A percentile compares a stretch with the other conserved stretches of the same genome.
Evolutionary conservation across 2,329 filamentous ascomycete species (phyloP).

Genomic region (Colletotrichum sublineola): DNA sequence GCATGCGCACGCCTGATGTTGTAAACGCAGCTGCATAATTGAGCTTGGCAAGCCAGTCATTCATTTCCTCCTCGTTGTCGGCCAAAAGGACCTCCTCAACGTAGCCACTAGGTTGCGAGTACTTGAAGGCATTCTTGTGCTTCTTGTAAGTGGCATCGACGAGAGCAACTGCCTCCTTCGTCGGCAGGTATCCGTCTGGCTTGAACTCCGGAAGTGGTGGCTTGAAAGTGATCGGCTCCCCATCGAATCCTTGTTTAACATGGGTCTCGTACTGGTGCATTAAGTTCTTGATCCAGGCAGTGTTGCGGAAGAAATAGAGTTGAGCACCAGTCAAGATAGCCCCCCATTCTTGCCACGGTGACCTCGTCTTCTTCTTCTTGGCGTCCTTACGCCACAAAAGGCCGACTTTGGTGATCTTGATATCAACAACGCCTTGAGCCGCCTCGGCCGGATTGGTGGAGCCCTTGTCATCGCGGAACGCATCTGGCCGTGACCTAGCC

Average conservation of each 20-base stretch:
- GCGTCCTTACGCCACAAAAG: conserved; percentile 93
- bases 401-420: conserved; percentile 97
- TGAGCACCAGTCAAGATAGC: conserved; percentile 97
- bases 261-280: conserved; percentile 90
- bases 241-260: conserved; percentile 80
- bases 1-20: conserved; percentile 90
- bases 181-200: conserved; percentile 92
- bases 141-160: conserved; percentile 90
- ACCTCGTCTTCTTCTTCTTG: conserved; percentile 94
- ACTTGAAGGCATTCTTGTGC: conserved; percentile 95
- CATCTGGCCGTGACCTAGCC: conserved; percentile 90
- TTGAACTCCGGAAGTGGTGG: conserved; percentile 94
- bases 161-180: conserved; percentile 90
- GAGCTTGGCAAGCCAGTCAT: conserved; percentile 95
- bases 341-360: conserved; percentile 99
- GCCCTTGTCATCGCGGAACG: conserved; percentile 91
- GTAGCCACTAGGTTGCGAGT: conserved; percentile 83
- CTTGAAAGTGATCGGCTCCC: conserved; percentile 86
- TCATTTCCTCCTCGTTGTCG: conserved; percentile 90
- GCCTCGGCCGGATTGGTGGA: conserved; percentile 87
- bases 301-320: conserved; percentile 95
- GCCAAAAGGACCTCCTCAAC: conserved; percentile 92
- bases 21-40: conserved; percentile 97
- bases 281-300: conserved; percentile 89
- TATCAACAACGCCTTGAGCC: conserved; percentile 93